Evolutionary conservation across 2,329 filamentous ascomycete genomes (phyloP).

Genomic region (Pseudocercospora vitis): DNA sequence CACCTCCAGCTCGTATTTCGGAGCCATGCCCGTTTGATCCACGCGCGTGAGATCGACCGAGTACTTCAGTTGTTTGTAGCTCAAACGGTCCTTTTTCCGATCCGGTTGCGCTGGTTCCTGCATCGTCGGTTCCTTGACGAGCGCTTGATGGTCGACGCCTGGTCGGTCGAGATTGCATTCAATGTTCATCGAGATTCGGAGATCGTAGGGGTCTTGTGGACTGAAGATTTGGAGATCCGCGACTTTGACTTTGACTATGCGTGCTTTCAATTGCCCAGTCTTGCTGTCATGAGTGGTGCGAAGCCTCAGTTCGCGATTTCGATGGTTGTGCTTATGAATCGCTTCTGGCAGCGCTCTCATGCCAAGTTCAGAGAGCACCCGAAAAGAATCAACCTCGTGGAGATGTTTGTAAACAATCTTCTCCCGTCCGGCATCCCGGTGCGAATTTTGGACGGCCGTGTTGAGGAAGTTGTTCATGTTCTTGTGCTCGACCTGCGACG

Average conservation of each 20-base stretch:
- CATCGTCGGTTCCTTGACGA: conserved; percentile 53
- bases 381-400: conserved; percentile 80
- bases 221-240: conserved; percentile 80
- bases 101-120: conserved; percentile 42
- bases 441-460: conserved; percentile 50
- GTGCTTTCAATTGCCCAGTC: conserved; percentile 65
- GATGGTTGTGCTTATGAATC: conserved; percentile 33
- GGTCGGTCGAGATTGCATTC: conserved; percentile 68
- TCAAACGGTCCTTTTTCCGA: conserved; percentile 77
- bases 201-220: conserved; percentile 76
- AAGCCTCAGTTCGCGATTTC: conserved; percentile 62
- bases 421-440: conserved; percentile 48
- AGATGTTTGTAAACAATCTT: conserved; percentile 78
- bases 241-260: conserved; percentile 87
- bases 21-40: conserved; percentile 53
- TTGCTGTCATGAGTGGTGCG: conserved; percentile 64
- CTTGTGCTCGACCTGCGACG: conserved; percentile 70
- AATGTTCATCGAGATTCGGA: conserved; percentile 88
- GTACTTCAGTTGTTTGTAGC: conserved; percentile 83
- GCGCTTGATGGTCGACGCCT: conserved; percentile 56
- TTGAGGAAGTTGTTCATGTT: conserved; percentile 85
- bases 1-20: conserved; percentile 79
- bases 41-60: conserved; percentile 94
- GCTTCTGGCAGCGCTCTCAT: conserved; percentile 58
- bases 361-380: conserved; percentile 65